phyloP scores from a whole-genome alignment of 2,329 filamentous ascomycete genomes.

The Colletotrichum sp. region DNA sequence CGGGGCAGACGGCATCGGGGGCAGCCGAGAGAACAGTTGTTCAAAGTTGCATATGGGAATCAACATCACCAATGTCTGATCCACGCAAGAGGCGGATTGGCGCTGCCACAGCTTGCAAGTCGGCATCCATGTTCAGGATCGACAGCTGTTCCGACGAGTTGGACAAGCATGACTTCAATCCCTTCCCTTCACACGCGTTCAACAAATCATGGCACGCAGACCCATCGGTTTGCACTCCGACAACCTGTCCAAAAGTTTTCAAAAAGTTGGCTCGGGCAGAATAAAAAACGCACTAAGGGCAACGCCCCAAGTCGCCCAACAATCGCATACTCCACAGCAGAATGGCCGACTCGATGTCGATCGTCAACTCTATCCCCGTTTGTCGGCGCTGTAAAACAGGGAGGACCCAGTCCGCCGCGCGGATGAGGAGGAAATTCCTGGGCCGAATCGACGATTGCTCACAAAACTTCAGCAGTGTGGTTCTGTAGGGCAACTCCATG shows the following conservation, averaged over 20 bases:
- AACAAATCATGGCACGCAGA: neutral
- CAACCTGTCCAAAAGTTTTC: neutral
- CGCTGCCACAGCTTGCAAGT: neutral
- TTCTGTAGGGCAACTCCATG: conserved; percentile 10
- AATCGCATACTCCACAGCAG: neutral
- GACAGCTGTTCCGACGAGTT: neutral
- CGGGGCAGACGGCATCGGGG: neutral
- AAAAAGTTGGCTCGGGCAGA: neutral
- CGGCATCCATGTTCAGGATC: neutral
- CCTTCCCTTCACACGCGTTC: neutral
- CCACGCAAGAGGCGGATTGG: neutral
- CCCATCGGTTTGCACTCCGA: conserved; percentile 13
- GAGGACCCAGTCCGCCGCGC: neutral
- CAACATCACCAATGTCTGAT: conserved; percentile 9
- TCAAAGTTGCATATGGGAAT: neutral
- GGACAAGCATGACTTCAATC: neutral
- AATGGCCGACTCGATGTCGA: conserved; percentile 7
- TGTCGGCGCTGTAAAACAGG: neutral
- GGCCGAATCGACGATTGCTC: conserved; percentile 12
- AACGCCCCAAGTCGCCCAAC: conserved; percentile 11
- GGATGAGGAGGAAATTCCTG: neutral
- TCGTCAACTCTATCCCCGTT: conserved; percentile 13
- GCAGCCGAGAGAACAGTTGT: neutral
- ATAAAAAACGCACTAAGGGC: conserved; percentile 4
- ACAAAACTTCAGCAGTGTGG: neutral